Evolutionary conservation across 805 yeast genomes (phyloP), one percentile per base, ranked within the genome.

Genomic region (Cyberlindnera petersonii): DNA sequence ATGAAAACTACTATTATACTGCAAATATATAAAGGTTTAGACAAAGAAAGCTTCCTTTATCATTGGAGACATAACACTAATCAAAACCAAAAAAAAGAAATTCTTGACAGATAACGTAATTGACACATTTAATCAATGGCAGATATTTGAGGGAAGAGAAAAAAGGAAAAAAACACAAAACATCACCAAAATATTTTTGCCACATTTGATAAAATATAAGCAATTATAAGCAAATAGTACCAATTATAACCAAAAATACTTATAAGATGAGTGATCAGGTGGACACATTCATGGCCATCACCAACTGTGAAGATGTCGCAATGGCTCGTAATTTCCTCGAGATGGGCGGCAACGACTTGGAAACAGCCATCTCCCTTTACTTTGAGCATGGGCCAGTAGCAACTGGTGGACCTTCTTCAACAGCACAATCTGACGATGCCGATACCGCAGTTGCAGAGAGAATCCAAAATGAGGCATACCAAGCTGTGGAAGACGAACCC

Each of bases 331-430:
- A 82, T 49, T 93, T 82, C 55, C 60, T 93, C 16, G 88, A 82
- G 19, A 79, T 91, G 65, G 73, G 91, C 5, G 88, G 82, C 35
- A 77, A 78, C 32, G 77, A 86, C 57, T 58, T 91, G 24, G 95
- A 89, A 41, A 74, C 78, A 16, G 98, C 98, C 0, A 85, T 93
- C 7, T 77, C 87, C 11, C 66, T 93, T 31, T 93, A 66, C 60
- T 81, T 84, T 63, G 98, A 93, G 49, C 74, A 72, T 48, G 80
- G 80, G 20, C 47, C 63, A 7, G 61, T 68, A 10, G 16, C 21
- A 9, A 7, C 17, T 9, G 24, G 10, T 9, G 24, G 31, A 31
- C 7, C 31, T 21, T 32, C 21, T 8, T 6, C 34, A 9, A 5
- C 41, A 24, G 26, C 31, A 28, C 11, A 21, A 21, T 26, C 29